These are phyloP conservation scores for Sextonia rubra DNA, from an alignment of 164 flowering plant genomes.

Conservation along the genomic window DNA sequence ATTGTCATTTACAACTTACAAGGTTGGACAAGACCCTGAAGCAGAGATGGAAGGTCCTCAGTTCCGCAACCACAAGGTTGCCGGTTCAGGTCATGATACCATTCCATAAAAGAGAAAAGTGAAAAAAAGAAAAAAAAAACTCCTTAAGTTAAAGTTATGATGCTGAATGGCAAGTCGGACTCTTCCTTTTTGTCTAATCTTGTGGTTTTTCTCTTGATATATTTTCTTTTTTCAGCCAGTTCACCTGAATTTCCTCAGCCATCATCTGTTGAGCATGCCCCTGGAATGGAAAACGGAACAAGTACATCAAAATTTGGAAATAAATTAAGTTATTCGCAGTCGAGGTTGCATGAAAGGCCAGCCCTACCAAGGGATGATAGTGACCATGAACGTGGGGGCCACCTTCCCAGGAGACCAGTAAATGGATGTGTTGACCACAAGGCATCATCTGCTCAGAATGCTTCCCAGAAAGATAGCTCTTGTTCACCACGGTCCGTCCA, in stretches of 20 bases:
- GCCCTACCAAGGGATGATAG: conserved; percentile 11
- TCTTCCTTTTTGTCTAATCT: background rate
- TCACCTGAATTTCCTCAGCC: conserved; percentile 9
- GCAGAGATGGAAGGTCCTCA: too few relatives aligned
- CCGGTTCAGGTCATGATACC: too few relatives aligned
- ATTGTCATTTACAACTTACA: too few relatives aligned
- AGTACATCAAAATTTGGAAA: conserved; percentile 15
- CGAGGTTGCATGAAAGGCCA: conserved; percentile 16
- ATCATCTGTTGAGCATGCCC: background rate
- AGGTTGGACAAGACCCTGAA: conserved; percentile 15
- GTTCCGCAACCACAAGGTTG: too few relatives aligned
- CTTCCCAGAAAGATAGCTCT: conserved; percentile 5
- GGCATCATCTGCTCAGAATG: conserved; percentile 5
- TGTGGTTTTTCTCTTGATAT: background rate
- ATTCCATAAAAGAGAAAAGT: too few relatives aligned
- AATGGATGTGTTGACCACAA: conserved; percentile 17
- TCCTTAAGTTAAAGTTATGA: too few relatives aligned
- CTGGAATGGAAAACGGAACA: conserved; percentile 11
- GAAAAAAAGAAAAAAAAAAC: too few relatives aligned
- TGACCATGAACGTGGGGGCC: conserved; percentile 14
- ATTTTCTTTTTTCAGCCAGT: background rate
- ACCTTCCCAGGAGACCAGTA: conserved; percentile 7
- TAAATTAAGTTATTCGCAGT: conserved; percentile 21
- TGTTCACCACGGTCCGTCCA: background rate
- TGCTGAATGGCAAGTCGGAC: background rate